Evolutionary conservation across 768 basidiomycete species (phyloP), one percentile per base, ranked within the genome.

Genomic region (Pleurotus tuber-regium): DNA sequence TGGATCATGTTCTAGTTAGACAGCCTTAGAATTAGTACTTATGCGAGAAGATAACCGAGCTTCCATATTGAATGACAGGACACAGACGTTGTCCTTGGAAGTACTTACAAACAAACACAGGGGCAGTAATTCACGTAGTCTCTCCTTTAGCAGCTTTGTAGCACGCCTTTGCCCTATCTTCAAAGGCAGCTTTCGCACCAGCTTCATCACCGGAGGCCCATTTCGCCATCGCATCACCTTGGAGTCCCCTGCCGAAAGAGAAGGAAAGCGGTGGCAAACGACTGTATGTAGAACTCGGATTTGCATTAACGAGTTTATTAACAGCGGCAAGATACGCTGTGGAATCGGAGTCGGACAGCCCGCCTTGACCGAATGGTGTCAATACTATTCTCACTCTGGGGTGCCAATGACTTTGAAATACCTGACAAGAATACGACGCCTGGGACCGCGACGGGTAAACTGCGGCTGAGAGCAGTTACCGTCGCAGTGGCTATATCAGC

Each of bases 381-480:
- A 18, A 35, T n/a, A n/a, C n/a, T n/a, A n/a, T n/a, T 31, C 25
- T 28, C 10, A n/a, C 26, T 31, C 11, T n/a, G n/a, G 9, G 12
- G 28, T 18, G n/a, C 16, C 14, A 16, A 24, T 10, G 23, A 12
- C 5, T n/a, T 11, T 21, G 10, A 30, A 66, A 55, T 63, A 74
- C 79, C 75, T 23, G 77, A 79, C 35, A 77, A 66, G 60, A 78
- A 79, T n/a, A 73, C 63, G 4, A 77, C 67, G 11, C 74, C 77
- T n/a, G 77, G 67, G 4, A 80, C 75, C 12, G 75, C 67, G 29
- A 68, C 53, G 10, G 79, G 77, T 4, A 79, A 66, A 12, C 74
- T 66, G 29, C 76, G 73, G 23, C 74, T 68, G 46, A 80, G 66
- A 21, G 73, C 66, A 4, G 73, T 74, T 12, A 72, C 71, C 3